Conservation (phyloP, 148 eudicot genomes). For the Heliamphora exappendiculata region DNA sequence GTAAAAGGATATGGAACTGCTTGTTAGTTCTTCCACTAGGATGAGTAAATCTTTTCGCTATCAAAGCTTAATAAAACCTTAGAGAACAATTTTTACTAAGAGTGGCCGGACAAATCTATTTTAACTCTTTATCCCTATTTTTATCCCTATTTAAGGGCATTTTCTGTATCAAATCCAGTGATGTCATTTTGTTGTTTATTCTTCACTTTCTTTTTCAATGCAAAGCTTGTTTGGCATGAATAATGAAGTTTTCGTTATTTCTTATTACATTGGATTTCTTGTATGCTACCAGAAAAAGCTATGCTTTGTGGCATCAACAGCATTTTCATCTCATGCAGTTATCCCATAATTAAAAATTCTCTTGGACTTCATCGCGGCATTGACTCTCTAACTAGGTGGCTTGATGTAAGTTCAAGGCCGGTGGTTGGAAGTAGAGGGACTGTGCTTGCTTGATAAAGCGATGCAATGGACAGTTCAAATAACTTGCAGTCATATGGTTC, state of each 20-base stretch:
- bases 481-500: not conserved
- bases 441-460: not conserved
- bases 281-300: not conserved
- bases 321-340: not conserved
- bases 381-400: not conserved
- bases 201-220: too few species aligned
- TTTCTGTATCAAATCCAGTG: too few species aligned
- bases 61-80: not conserved
- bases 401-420: not conserved
- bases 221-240: not conserved
- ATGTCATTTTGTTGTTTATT: too few species aligned
- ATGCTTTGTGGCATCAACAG: not conserved
- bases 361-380: not conserved
- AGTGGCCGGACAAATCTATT: not conserved
- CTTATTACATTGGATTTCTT: not conserved
- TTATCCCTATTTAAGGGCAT: too few species aligned
- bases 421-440: not conserved
- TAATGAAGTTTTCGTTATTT: not conserved
- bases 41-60: not conserved
- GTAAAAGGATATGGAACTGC: not conserved
- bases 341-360: not conserved
- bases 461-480: not conserved
- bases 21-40: not conserved
- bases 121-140: too few species aligned
- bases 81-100: too few species aligned